Conservation (phyloP, 805 yeast genomes). For the Candida jianshihensis region DNA sequence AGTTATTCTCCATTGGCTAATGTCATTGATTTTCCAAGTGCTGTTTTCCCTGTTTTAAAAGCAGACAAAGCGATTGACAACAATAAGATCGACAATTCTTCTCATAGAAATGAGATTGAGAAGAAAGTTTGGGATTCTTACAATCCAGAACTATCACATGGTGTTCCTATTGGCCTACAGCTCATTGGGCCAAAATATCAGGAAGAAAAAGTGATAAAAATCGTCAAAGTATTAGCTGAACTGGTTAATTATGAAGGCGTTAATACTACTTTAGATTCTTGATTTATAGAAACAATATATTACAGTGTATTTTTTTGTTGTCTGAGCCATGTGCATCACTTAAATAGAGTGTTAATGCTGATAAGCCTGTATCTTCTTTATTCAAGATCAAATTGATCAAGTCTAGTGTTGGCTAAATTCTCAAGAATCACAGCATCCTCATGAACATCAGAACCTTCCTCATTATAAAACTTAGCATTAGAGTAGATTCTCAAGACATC, state of each 20-base stretch:
- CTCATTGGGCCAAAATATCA: constrained; percentile 16
- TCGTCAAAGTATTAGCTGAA: constrained; percentile 2
- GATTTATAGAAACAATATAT: neutral
- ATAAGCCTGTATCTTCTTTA: neutral
- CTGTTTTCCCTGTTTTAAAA: constrained; percentile 46
- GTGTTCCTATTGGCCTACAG: constrained; percentile 16
- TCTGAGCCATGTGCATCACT: too few species aligned
- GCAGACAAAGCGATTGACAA: constrained; percentile 31
- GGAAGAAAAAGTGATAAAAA: constrained; percentile 16
- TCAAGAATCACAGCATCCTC: constrained; percentile 75
- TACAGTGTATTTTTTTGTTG: neutral
- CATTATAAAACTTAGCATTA: constrained; percentile 83
- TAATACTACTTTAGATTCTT: neutral
- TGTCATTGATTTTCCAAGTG: constrained; percentile 47
- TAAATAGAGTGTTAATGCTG: too few species aligned
- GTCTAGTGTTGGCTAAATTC: constrained; percentile 56
- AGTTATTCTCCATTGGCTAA: constrained; percentile 51
- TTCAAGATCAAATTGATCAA: constrained; percentile 12
- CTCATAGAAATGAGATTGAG: constrained; percentile 3
- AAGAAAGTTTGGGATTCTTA: constrained; percentile 4
- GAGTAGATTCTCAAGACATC: constrained; percentile 69
- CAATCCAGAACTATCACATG: constrained; percentile 5
- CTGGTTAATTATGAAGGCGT: neutral
- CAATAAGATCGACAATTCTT: neutral
- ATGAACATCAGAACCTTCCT: constrained; percentile 84